Conservation (phyloP, 2,329 filamentous ascomycete genomes). For the Knoxdaviesia capensis region DNA sequence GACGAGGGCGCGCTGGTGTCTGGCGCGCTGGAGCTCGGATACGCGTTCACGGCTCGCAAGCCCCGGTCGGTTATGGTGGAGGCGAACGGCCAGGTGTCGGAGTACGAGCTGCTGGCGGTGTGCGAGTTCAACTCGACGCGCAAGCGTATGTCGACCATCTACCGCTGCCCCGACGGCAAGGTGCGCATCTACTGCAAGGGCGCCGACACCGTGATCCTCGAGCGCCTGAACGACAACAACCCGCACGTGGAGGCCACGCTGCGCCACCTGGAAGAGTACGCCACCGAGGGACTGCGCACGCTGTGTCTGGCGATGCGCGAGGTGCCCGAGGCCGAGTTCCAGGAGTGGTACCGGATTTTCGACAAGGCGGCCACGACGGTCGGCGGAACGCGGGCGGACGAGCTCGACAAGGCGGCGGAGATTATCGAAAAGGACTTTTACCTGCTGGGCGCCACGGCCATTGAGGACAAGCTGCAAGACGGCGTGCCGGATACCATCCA, state of each 20-base stretch:
- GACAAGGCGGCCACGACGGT: slow-evolving; percentile 81
- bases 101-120: slow-evolving; percentile 88
- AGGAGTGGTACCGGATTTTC: slow-evolving; percentile 71
- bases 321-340: slow-evolving; percentile 64
- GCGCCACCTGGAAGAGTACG: slow-evolving; percentile 94
- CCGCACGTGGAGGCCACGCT: slow-evolving; percentile 77
- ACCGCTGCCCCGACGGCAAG: slow-evolving; percentile 88
- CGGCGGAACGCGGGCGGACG: slow-evolving; percentile 76
- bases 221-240: slow-evolving; percentile 68
- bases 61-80: slow-evolving; percentile 74
- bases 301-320: slow-evolving; percentile 80
- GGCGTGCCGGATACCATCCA: slow-evolving; percentile 97
- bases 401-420: slow-evolving; percentile 92
- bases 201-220: slow-evolving; percentile 91
- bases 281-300: slow-evolving; percentile 84
- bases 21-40: slow-evolving; percentile 68
- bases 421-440: slow-evolving; percentile 85
- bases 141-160: slow-evolving; percentile 96
- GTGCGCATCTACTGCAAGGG: slow-evolving; percentile 90
- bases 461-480: slow-evolving; percentile 91
- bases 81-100: slow-evolving; percentile 47
- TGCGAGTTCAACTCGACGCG: slow-evolving; percentile 87
- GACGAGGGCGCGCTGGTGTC: slow-evolving; percentile 95
- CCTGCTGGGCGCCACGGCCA: slow-evolving; percentile 84
- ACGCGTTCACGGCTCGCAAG: slow-evolving; percentile 78